Conservation (phyloP, 805 yeast species). For the Clavispora fructus region DNA sequence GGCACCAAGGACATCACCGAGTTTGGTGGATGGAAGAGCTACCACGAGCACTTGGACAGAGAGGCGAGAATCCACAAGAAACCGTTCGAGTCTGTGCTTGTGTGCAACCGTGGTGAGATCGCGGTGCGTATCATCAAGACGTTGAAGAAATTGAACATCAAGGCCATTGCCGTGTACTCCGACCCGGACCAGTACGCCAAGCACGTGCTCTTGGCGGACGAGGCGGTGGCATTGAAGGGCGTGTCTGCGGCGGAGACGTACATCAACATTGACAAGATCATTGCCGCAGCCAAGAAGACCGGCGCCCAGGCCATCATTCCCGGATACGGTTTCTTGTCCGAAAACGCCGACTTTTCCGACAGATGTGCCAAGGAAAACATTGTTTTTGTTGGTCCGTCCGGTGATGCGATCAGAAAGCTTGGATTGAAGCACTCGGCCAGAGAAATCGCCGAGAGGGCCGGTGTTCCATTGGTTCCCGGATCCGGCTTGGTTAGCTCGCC, state of each 20-base stretch:
- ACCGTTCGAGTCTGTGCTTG: slow-evolving; percentile 80
- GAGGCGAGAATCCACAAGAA: slow-evolving; percentile 29
- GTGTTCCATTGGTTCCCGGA: slow-evolving; percentile 97
- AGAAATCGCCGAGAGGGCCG: slow-evolving; percentile 85
- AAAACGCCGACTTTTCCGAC: slow-evolving; percentile 94
- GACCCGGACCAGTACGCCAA: slow-evolving; percentile 85
- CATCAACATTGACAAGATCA: slow-evolving; percentile 76
- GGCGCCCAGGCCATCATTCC: slow-evolving; percentile 96
- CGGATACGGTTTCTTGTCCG: slow-evolving; percentile 95
- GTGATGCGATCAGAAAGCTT: slow-evolving; percentile 82
- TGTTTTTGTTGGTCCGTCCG: slow-evolving; percentile 94
- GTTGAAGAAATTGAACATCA: slow-evolving; percentile 70
- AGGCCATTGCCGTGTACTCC: slow-evolving; percentile 83
- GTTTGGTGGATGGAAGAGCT: slow-evolving; percentile 84
- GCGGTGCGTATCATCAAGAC: slow-evolving; percentile 93
- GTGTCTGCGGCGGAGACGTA: slow-evolving; percentile 87
- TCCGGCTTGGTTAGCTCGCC: slow-evolving; percentile 73
- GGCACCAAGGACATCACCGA: slow-evolving; percentile 80
- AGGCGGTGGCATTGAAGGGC: slow-evolving; percentile 75
- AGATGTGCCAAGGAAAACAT: slow-evolving; percentile 78
- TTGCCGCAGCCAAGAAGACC: slow-evolving; percentile 76
- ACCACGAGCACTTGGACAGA: slow-evolving; percentile 36
- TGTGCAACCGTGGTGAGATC: slow-evolving; percentile 96
- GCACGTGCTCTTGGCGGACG: slow-evolving; percentile 82
- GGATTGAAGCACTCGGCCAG: slow-evolving; percentile 97